phyloP scores from a whole-genome alignment of 1,139 yeast species.

The Lodderomyces pseudojiufengensis region DNA sequence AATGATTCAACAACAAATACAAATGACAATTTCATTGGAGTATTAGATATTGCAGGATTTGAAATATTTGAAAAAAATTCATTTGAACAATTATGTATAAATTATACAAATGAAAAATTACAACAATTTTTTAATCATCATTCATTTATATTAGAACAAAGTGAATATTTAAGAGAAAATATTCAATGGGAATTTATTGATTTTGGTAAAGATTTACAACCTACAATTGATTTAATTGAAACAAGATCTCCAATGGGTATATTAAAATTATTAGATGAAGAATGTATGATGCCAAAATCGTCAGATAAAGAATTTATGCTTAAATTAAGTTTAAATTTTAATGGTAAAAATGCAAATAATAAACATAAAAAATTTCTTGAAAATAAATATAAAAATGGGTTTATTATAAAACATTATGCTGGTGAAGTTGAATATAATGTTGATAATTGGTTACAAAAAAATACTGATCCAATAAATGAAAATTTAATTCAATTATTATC shows the following conservation, averaged over 20 bases:
- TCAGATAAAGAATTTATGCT: constrained; percentile 81
- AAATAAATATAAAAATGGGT: constrained; percentile 66
- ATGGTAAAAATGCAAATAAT: constrained; percentile 40
- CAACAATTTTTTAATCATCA: constrained; percentile 98
- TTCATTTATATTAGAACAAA: constrained; percentile 94
- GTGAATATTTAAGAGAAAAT: constrained; percentile 88
- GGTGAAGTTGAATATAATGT: constrained; percentile 91
- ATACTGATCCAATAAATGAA: constrained; percentile 89
- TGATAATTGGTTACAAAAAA: constrained; percentile 91
- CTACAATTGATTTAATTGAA: constrained; percentile 90
- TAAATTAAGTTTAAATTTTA: constrained; percentile 64
- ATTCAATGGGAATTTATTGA: constrained; percentile 96
- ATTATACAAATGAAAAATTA: constrained; percentile 91
- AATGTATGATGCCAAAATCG: constrained; percentile 90
- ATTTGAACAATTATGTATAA: constrained; percentile 94
- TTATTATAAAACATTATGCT: constrained; percentile 87
- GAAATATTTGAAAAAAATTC: constrained; percentile 90
- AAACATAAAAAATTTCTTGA: constrained; percentile 61
- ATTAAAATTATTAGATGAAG: constrained; percentile 89
- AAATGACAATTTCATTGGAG: constrained; percentile 81
- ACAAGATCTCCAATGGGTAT: constrained; percentile 75
- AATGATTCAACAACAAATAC: constrained; percentile 21
- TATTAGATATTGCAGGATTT: constrained; percentile 95
- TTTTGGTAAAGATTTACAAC: constrained; percentile 94
- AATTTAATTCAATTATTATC: constrained; percentile 58